Percentiles rank a stretch among this genome's conserved stretches.
These are phyloP conservation scores for Spongospora subterranea DNA, from an alignment of 208 protist genomes.

Conservation along the genomic window DNA sequence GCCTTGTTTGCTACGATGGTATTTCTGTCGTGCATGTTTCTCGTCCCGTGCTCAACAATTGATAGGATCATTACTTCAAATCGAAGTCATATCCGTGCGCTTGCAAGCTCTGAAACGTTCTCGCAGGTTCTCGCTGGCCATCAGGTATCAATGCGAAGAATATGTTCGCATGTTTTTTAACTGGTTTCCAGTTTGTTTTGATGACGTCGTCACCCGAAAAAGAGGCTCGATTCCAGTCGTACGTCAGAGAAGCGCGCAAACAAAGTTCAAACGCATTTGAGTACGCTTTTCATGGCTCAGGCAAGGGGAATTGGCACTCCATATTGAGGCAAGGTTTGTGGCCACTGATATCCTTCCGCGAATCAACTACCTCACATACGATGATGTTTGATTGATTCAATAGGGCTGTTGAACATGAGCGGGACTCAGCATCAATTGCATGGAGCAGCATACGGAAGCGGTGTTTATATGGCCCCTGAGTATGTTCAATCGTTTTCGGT, in stretches of 20 bases:
- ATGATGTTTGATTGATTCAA: not conserved
- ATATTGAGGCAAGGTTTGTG: constrained; percentile 52
- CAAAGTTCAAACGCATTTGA: not conserved
- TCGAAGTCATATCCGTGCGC: not conserved
- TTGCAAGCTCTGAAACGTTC: not conserved
- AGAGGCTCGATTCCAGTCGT: not conserved
- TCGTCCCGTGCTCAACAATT: not conserved
- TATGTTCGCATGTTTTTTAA: not conserved
- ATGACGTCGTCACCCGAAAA: not conserved
- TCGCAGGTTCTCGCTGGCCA: not conserved
- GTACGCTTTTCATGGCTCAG: constrained; percentile 60
- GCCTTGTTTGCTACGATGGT: not conserved
- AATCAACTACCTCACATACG: not conserved
- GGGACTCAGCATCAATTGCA: constrained; percentile 38
- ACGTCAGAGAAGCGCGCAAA: not conserved
- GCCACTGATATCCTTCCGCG: too few species aligned
- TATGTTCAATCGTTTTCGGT: not conserved
- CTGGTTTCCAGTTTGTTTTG: not conserved
- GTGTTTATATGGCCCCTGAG: constrained; percentile 59
- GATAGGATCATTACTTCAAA: not conserved
- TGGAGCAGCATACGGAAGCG: constrained; percentile 60
- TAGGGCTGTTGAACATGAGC: constrained; percentile 58
- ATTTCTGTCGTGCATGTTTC: not conserved
- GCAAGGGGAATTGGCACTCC: constrained; percentile 59
- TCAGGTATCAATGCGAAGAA: not conserved